phyloP scores from a whole-genome alignment of 345 rosid genomes.

The Salix exigua region DNA sequence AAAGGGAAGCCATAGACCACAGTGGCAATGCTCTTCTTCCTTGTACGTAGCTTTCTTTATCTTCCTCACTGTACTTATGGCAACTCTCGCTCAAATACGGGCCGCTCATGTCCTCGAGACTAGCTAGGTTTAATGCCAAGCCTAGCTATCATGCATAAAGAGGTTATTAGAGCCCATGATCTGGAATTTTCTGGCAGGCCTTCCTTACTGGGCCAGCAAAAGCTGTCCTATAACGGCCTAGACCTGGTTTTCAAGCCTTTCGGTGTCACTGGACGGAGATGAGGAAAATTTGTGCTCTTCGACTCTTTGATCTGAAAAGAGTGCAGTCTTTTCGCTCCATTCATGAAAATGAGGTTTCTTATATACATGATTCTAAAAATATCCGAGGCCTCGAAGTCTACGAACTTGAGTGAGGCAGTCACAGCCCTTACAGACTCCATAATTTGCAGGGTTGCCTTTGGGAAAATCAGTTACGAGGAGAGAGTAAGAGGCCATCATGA shows the following conservation, averaged over 20 bases:
- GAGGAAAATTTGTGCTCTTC: conserved; percentile 31
- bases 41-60: not conserved
- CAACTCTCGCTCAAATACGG: conserved; percentile 1
- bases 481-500: conserved; percentile 18
- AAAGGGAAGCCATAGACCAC: not conserved
- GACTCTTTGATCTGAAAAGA: conserved; percentile 32
- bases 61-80: not conserved
- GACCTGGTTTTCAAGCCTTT: conserved; percentile 14
- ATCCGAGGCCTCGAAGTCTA: not conserved
- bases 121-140: conserved; percentile 5
- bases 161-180: conserved; percentile 5
- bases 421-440: conserved; percentile 18
- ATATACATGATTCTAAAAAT: conserved; percentile 25
- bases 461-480: not conserved
- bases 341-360: conserved; percentile 39
- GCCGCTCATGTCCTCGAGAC: not conserved
- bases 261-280: conserved; percentile 46
- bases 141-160: conserved; percentile 7
- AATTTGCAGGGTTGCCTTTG: conserved; percentile 19
- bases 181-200: not conserved
- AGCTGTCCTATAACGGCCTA: not conserved
- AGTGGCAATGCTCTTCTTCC: not conserved
- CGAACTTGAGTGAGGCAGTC: conserved; percentile 10
- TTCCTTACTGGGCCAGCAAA: not conserved
- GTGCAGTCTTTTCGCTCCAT: conserved; percentile 35